A percentile compares a stretch with the other conserved stretches of the same genome.
These are phyloP conservation scores for Ogataea philodendri DNA, from an alignment of 805 yeast species.

Conservation along the genomic window DNA sequence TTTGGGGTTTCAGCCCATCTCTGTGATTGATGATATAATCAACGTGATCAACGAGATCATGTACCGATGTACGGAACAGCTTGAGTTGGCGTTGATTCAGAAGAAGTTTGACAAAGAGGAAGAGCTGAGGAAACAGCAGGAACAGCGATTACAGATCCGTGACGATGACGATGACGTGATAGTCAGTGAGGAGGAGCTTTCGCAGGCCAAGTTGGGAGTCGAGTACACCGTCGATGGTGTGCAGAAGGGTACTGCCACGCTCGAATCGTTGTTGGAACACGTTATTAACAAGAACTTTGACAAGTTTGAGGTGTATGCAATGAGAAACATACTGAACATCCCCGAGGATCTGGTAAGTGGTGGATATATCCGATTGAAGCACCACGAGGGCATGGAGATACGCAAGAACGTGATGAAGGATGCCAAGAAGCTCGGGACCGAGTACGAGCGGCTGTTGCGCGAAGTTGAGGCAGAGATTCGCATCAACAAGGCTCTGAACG, in stretches of 20 bases:
- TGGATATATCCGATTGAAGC: slow-evolving; percentile 67
- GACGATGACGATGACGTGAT: slow-evolving; percentile 31
- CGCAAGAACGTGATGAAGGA: slow-evolving; percentile 17
- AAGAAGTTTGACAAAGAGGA: slow-evolving; percentile 31
- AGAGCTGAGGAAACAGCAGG: slow-evolving; percentile 17
- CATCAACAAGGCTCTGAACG: slow-evolving; percentile 40
- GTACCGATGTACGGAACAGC: slow-evolving; percentile 76
- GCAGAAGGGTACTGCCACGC: slow-evolving; percentile 72
- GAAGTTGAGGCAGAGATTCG: slow-evolving; percentile 44
- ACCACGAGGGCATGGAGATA: slow-evolving; percentile 55
- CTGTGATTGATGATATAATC: slow-evolving; percentile 81
- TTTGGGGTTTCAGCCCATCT: slow-evolving; percentile 78
- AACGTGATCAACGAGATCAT: slow-evolving; percentile 82
- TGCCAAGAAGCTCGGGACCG: slow-evolving; percentile 22
- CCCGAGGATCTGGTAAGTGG: slow-evolving; percentile 62
- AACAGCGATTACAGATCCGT: slow-evolving; percentile 9
- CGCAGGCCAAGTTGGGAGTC: background rate
- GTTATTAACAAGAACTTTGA: slow-evolving; percentile 82
- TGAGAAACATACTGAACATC: slow-evolving; percentile 70
- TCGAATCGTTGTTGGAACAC: slow-evolving; percentile 73
- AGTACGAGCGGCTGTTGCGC: slow-evolving; percentile 32
- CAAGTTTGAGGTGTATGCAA: slow-evolving; percentile 75
- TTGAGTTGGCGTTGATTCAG: slow-evolving; percentile 60
- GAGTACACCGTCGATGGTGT: slow-evolving; percentile 45
- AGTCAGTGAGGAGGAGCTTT: slow-evolving; percentile 26